phyloP scores from a whole-genome alignment of 441 rosid genomes.

The Erodium chrysanthum region DNA sequence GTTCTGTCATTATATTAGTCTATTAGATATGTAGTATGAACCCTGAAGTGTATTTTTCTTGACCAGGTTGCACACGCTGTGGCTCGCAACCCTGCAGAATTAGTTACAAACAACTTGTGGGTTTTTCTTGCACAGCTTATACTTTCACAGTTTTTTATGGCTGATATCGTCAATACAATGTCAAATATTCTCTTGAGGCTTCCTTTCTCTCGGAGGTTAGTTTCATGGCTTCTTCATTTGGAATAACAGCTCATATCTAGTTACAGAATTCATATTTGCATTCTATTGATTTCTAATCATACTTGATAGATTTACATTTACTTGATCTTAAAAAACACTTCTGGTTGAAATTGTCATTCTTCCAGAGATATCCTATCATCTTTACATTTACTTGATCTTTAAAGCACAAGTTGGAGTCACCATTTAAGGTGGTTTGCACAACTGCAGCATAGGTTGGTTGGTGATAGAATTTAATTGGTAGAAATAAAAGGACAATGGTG shows the following conservation, averaged over 20 bases:
- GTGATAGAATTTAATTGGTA: background rate
- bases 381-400: too few species aligned
- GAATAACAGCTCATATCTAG: background rate
- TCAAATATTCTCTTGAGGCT: conserved; percentile 63
- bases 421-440: background rate
- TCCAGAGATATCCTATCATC: background rate
- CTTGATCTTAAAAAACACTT: background rate
- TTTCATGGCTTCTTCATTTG: conserved; percentile 12
- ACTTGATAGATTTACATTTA: background rate
- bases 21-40: background rate
- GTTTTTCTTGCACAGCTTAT: conserved; percentile 55
- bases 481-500: background rate
- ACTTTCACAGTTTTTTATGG: conserved; percentile 64
- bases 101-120: conserved; percentile 68
- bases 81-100: conserved; percentile 76
- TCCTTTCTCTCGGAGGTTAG: conserved; percentile 81
- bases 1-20: background rate
- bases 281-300: background rate
- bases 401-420: background rate
- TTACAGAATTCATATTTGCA: background rate
- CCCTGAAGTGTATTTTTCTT: conserved; percentile 12
- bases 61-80: conserved; percentile 82
- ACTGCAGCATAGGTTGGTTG: background rate
- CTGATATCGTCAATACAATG: conserved; percentile 71
- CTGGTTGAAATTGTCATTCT: background rate